Evolutionary conservation across 352 stramenopile species (phyloP), one percentile per base, ranked within the genome.

Genomic region (Phytophthora citricola): DNA sequence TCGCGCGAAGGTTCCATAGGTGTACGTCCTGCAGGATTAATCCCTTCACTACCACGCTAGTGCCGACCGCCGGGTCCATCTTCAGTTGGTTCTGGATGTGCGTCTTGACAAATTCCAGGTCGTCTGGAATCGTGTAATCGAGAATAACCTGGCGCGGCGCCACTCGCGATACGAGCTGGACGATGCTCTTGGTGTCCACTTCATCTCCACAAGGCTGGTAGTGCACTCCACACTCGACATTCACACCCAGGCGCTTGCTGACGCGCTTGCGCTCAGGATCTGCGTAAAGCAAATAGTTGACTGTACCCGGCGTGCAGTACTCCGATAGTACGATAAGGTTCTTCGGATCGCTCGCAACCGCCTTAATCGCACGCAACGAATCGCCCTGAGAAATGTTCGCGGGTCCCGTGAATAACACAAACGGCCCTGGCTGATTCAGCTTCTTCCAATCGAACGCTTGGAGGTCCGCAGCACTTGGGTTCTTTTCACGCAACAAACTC

Each of bases 301-400:
- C 71, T 24, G 83, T 92, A 3, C 87, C 89, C 11, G 78, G 82
- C 12, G 83, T 93, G 56, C 87, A 94, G 51, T 89, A 78, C 55
- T 96, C 89, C 7, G 89, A 96, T 7, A 96, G 72, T 4, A 96
- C 87, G 14, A 96, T 81, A 2, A 96, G 73, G 48, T 96, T 96
- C 66, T 90, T 90, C 1, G 85, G 77, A 36, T 96, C 85, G 11
- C 58, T 82, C 3, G 85, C 85, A 31, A 81, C 57, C 0, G 75
- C 74, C 27, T 89, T 90, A 31, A 94, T 76, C 2, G 85, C 87
- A 47, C 79, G 75, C 17, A 79, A 65, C 12, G 89, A 93, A 48
- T 95, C 84, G 3, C 86, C 85, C 9, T 91, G 76, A 14, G 78
- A 78, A 26, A 94, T 91, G 43, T 84, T 90, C 5, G 89, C 89